These are phyloP conservation scores for Emmonsia crescens DNA, from an alignment of 2,329 filamentous ascomycete genomes.

Conservation along the genomic window DNA sequence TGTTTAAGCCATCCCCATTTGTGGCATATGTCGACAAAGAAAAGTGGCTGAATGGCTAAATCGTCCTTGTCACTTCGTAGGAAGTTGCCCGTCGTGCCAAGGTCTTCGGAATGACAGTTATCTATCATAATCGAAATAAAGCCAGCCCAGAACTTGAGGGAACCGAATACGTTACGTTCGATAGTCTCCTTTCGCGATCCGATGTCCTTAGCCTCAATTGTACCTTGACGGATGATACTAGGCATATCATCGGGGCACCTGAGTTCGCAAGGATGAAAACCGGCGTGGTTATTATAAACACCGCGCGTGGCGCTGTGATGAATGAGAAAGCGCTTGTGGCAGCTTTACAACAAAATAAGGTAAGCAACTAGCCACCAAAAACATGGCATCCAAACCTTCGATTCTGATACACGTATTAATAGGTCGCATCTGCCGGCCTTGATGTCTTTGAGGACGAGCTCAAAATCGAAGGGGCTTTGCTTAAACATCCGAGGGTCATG, in stretches of 20 bases:
- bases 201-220: conserved; percentile 39
- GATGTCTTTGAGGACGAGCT: conserved; percentile 41
- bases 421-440: conserved; percentile 34
- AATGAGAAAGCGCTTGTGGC: conserved; percentile 38
- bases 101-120: conserved; percentile 38
- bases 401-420: not conserved
- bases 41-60: not conserved
- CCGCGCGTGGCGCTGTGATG: conserved; percentile 23
- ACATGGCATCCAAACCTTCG: not conserved
- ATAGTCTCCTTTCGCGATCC: conserved; percentile 35
- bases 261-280: conserved; percentile 32
- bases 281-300: conserved; percentile 27
- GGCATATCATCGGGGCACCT: conserved; percentile 36
- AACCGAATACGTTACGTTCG: conserved; percentile 36
- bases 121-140: conserved; percentile 37
- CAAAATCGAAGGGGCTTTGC: conserved; percentile 36
- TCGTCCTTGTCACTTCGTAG: conserved; percentile 16
- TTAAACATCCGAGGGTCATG: conserved; percentile 38
- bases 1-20: conserved; percentile 10
- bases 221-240: conserved; percentile 33
- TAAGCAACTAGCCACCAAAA: conserved; percentile 14
- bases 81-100: conserved; percentile 36
- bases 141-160: conserved; percentile 32
- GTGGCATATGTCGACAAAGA: not conserved
- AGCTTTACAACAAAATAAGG: conserved; percentile 36